Evolutionary conservation across 148 eudicot genomes (phyloP).

Genomic region (Pharnaceum exiguum): DNA sequence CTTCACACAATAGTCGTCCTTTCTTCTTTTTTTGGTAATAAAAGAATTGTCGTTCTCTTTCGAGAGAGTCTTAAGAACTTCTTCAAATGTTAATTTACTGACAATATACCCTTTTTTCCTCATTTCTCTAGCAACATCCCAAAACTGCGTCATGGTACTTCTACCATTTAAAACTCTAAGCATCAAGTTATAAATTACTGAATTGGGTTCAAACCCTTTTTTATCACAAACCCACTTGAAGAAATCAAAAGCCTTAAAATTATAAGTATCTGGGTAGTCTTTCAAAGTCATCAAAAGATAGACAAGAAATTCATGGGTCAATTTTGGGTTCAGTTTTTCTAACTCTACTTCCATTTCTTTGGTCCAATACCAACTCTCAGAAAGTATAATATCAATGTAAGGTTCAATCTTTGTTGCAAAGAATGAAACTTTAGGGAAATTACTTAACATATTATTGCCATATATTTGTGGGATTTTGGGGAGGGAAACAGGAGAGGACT

Average conservation of each 20-base stretch:
- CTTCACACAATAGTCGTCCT: slow-evolving; percentile 30
- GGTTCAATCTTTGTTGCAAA: slow-evolving; percentile 54
- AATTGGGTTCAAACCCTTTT: slow-evolving; percentile 53
- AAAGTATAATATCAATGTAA: slow-evolving; percentile 32
- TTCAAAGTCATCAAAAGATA: slow-evolving; percentile 67
- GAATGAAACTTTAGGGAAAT: slow-evolving; percentile 24
- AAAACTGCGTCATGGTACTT: slow-evolving; percentile 52
- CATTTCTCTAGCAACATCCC: slow-evolving; percentile 63
- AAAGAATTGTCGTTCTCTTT: too few species aligned
- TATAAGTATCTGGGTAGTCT: slow-evolving; percentile 46
- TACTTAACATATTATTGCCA: slow-evolving; percentile 1
- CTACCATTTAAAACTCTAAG: slow-evolving; percentile 47
- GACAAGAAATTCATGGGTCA: slow-evolving; percentile 64
- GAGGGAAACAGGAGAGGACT: slow-evolving; percentile 17
- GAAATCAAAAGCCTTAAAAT: slow-evolving; percentile 57
- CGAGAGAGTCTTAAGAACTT: slow-evolving; percentile 26
- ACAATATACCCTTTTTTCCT: slow-evolving; percentile 54
- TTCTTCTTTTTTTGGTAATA: too few species aligned
- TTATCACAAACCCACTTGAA: slow-evolving; percentile 59
- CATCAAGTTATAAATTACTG: slow-evolving; percentile 41
- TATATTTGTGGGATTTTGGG: slow-evolving; percentile 10
- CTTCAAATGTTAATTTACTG: slow-evolving; percentile 34
- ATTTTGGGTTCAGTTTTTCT: slow-evolving; percentile 21
- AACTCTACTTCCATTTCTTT: slow-evolving; percentile 37
- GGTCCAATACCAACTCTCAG: slow-evolving; percentile 63